Percentiles rank a stretch among this genome's conserved stretches.
Conservation (phyloP, 2,329 filamentous ascomycete species). For the Septoria petroselini region DNA sequence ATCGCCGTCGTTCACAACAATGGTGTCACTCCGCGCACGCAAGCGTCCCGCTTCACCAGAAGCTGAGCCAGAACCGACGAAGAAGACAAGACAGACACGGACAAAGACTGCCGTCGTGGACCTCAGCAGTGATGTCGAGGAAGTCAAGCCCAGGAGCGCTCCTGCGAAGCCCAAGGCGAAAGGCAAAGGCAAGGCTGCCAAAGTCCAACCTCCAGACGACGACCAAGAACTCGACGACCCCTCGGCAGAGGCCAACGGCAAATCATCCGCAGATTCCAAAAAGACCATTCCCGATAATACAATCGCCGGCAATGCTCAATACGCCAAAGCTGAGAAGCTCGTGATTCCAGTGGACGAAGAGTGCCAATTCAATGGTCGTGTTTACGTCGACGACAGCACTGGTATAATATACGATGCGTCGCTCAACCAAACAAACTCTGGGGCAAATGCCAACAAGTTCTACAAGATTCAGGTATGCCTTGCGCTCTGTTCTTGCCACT, state of each 20-base stretch:
- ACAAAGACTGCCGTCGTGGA: conserved; percentile 15
- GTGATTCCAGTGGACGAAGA: conserved; percentile 50
- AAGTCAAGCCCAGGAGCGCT: conserved; percentile 8
- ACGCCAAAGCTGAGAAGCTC: conserved; percentile 44
- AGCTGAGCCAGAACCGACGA: conserved; percentile 14
- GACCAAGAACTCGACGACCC: background rate
- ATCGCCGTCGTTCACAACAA: conserved; percentile 4
- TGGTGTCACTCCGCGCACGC: conserved; percentile 9
- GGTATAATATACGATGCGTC: conserved; percentile 71
- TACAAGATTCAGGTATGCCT: conserved; percentile 64
- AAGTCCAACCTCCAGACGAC: background rate
- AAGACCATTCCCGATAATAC: conserved; percentile 5
- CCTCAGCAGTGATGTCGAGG: conserved; percentile 6
- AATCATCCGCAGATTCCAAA: conserved; percentile 4
- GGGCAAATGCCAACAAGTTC: conserved; percentile 77
- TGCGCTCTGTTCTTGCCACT: conserved; percentile 55
- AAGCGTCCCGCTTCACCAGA: conserved; percentile 20
- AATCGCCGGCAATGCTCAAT: conserved; percentile 39
- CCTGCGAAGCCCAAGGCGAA: conserved; percentile 19
- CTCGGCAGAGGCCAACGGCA: conserved; percentile 18
- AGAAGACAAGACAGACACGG: conserved; percentile 14
- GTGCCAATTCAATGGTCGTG: conserved; percentile 41
- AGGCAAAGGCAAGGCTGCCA: conserved; percentile 11
- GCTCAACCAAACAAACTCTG: conserved; percentile 72
- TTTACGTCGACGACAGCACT: conserved; percentile 61